phyloP scores from a whole-genome alignment of 2,329 filamentous ascomycete genomes.

The Aspergillus floridensis region DNA sequence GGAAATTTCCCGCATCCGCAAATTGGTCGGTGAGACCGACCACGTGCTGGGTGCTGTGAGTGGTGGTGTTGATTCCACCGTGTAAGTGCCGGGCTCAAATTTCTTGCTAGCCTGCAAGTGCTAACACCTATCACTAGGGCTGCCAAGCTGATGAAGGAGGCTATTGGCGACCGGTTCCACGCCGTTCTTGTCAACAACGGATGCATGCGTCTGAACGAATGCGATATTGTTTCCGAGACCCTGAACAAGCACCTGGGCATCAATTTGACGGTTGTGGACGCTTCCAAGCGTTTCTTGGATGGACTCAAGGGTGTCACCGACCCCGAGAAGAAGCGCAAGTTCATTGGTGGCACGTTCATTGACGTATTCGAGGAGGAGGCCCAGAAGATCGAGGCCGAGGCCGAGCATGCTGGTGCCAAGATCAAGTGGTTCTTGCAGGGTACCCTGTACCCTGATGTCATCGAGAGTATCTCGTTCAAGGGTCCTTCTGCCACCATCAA shows the following conservation, averaged over 20 bases:
- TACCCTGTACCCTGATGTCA: constrained; percentile 72
- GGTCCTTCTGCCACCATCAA: constrained; percentile 71
- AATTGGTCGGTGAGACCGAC: constrained; percentile 74
- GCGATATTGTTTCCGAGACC: constrained; percentile 74
- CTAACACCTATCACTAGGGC: constrained; percentile 40
- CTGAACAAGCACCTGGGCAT: constrained; percentile 78
- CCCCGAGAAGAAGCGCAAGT: constrained; percentile 85
- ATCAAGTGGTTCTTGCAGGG: constrained; percentile 88
- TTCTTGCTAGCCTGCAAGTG: neutral
- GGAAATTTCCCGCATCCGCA: constrained; percentile 76
- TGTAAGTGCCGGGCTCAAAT: constrained; percentile 37
- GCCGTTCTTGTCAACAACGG: constrained; percentile 85
- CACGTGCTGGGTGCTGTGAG: constrained; percentile 79
- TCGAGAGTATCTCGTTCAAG: constrained; percentile 70
- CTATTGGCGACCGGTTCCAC: constrained; percentile 81
- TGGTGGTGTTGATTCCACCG: constrained; percentile 86
- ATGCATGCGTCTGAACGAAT: constrained; percentile 82
- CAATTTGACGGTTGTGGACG: constrained; percentile 85
- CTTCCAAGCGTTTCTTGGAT: constrained; percentile 70
- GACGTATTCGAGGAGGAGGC: constrained; percentile 82
- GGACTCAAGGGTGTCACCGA: constrained; percentile 72
- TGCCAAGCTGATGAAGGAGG: constrained; percentile 79
- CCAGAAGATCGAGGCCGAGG: constrained; percentile 68
- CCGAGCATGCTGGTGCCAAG: constrained; percentile 66
- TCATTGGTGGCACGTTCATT: constrained; percentile 80